Percentiles rank a stretch among this genome's conserved stretches.
phyloP scores from a whole-genome alignment of 2,329 filamentous ascomycete species.

The Fusarium proliferatum region DNA sequence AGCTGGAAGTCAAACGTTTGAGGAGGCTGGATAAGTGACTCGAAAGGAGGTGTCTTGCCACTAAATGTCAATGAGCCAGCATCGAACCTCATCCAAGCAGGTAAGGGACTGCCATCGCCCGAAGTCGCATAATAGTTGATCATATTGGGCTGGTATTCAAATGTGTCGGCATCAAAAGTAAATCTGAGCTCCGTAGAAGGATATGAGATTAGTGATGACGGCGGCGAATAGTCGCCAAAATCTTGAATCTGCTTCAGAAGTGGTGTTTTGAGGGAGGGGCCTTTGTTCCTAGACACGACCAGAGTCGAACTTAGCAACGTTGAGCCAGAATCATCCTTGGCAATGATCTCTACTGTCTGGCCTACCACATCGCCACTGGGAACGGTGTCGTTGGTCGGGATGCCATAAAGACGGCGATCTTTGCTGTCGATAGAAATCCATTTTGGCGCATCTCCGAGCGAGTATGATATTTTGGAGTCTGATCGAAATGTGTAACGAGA shows the following conservation, averaged over 20 bases:
- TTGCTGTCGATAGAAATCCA: slow-evolving; percentile 80
- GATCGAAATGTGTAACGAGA: slow-evolving; percentile 79
- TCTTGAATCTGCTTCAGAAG: slow-evolving; percentile 67
- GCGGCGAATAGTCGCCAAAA: slow-evolving; percentile 70
- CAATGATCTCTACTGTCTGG: slow-evolving; percentile 73
- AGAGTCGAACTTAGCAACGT: slow-evolving; percentile 74
- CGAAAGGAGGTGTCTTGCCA: slow-evolving; percentile 74
- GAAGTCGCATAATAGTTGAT: slow-evolving; percentile 83
- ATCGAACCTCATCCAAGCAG: slow-evolving; percentile 87
- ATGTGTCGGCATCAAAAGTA: slow-evolving; percentile 68
- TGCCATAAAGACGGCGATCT: slow-evolving; percentile 76
- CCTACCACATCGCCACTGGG: slow-evolving; percentile 65
- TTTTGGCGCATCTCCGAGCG: slow-evolving; percentile 70
- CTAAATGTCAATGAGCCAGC: slow-evolving; percentile 71
- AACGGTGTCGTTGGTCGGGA: slow-evolving; percentile 66
- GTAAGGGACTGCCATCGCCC: slow-evolving; percentile 81
- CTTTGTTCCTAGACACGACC: slow-evolving; percentile 70
- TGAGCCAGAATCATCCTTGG: slow-evolving; percentile 73
- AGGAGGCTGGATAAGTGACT: slow-evolving; percentile 72
- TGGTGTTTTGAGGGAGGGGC: slow-evolving; percentile 66
- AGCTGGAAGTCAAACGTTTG: slow-evolving; percentile 78
- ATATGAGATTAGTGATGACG: slow-evolving; percentile 67
- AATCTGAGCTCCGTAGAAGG: slow-evolving; percentile 65
- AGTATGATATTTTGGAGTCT: slow-evolving; percentile 72
- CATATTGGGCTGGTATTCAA: slow-evolving; percentile 63